A percentile compares a stretch with the other conserved stretches of the same genome.
Conservation (phyloP, 2,329 filamentous ascomycete species). For the Amauroascus niger region DNA sequence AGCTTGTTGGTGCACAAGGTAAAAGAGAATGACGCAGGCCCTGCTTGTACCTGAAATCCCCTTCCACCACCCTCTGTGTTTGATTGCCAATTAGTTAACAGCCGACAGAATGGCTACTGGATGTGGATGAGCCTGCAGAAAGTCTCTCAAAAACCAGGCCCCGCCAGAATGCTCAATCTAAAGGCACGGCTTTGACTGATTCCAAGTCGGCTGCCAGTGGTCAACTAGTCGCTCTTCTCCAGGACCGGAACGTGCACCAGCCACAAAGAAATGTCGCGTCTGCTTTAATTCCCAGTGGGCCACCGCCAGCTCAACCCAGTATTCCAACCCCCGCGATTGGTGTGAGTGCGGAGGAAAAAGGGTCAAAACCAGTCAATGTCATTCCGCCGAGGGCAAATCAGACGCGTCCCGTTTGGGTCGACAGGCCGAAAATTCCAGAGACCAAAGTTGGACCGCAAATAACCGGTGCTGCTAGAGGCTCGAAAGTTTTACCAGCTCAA, state of each 20-base stretch:
- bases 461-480: not conserved
- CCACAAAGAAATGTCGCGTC: not conserved
- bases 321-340: not conserved
- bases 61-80: not conserved
- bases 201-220: not conserved
- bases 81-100: not conserved
- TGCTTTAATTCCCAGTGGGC: not conserved
- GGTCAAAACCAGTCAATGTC: not conserved
- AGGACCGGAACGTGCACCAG: not conserved
- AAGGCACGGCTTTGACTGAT: not conserved
- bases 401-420: not conserved
- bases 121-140: not conserved
- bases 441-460: not conserved
- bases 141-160: not conserved
- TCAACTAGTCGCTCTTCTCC: not conserved
- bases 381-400: not conserved
- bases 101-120: slow-evolving; percentile 8
- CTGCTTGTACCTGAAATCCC: not conserved
- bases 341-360: not conserved
- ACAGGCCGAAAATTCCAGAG: not conserved
- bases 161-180: not conserved
- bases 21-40: too few species aligned
- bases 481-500: slow-evolving; percentile 20
- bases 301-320: not conserved
- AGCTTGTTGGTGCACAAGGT: slow-evolving; percentile 12